Base-by-base conservation (phyloP, 1,284 basidiomycete species). In the Filobasidium uniguttulatum region DNA sequence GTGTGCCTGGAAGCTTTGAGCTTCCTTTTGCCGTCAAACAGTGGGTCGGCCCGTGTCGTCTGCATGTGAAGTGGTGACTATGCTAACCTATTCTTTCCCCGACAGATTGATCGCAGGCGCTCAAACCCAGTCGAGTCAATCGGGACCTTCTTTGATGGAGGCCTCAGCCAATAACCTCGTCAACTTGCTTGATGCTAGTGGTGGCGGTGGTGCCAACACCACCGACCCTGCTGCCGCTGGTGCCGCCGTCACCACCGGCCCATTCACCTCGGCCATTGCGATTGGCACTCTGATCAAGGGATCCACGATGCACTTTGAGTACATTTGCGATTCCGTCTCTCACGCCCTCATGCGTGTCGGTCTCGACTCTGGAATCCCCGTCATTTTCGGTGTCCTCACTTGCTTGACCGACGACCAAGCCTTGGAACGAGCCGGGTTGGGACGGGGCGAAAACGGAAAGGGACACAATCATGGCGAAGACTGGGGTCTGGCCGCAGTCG, bases 221-320 rank as follows among this genome's bases (percentile, higher is more conserved):
- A 2, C 65, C 59, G n/a, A 62, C 62, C 7, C 59, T 59, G 30
- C 62, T 56, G 56, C 54, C 17, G 56, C 57, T 5, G 61, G 67
- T 31, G 70, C 74, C 60, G n/a, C n/a, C n/a, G n/a, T n/a, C n/a
- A 74, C 78, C 9, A 77, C 74, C 44, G 75, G 77, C 51, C 81
- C 87, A 0, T 91, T 96, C 59, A 85, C 93, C 69, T 94, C 90
- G 10, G 81, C 96, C 57, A 93, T 98, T 63, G 87, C 90, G 34
- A 89, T 98, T 61, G 93, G 93, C 9, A 88, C 91, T 40, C 81
- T 98, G 64, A 96, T 98, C 77, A 98, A 98, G 71, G 93, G 90
- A 51, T 77, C 80, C 3, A 94, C 90, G 14, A 93, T 93, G 87
- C 90, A 96, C 72, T 96, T 94, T 66, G 90, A 96, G 70, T 99